Conservation (phyloP, 2,329 filamentous ascomycete species). For the Trichoderma pleuroti region DNA sequence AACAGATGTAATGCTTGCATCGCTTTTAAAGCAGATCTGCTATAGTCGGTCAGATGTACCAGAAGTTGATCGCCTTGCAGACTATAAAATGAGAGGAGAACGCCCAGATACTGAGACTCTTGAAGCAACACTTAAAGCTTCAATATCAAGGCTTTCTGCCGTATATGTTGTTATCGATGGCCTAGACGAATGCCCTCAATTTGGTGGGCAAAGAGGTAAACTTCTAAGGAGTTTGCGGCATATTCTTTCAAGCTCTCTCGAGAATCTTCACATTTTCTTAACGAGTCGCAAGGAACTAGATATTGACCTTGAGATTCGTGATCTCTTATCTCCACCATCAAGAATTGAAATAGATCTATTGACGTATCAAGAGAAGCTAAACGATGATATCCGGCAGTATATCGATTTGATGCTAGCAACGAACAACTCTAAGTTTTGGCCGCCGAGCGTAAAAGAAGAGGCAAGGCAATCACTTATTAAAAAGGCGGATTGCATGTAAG, state of each 20-base stretch:
- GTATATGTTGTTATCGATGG: background rate
- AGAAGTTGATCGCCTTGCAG: background rate
- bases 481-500: background rate
- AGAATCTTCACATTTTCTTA: background rate
- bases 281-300: background rate
- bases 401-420: background rate
- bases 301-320: background rate
- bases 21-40: background rate
- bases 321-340: accelerated
- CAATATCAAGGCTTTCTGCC: background rate
- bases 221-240: background rate
- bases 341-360: background rate
- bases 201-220: background rate
- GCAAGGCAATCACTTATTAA: background rate
- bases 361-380: accelerated
- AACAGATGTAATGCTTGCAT: background rate
- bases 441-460: background rate
- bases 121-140: background rate
- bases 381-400: background rate
- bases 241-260: background rate
- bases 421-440: background rate
- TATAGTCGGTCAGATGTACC: background rate
- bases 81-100: background rate
- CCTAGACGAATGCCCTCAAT: background rate
- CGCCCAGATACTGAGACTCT: background rate